phyloP scores from a whole-genome alignment of 371 early-diverging fungal species.

The Smittium mucronatum region DNA sequence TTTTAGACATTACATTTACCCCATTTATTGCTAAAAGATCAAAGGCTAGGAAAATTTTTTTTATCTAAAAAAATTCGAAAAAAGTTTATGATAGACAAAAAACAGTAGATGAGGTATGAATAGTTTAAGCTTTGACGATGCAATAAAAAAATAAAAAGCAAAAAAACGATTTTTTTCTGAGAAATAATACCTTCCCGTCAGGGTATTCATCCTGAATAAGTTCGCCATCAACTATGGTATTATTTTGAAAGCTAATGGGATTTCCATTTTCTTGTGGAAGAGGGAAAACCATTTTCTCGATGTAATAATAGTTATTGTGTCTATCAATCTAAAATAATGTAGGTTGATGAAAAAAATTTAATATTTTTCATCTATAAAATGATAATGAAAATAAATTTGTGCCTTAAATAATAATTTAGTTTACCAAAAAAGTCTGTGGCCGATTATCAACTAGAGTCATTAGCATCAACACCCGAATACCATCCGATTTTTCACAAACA shows the following conservation, averaged over 20 bases:
- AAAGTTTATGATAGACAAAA: background rate
- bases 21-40: conserved; percentile 57
- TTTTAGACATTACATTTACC: conserved; percentile 36
- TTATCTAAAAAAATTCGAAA: background rate
- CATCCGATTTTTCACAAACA: conserved; percentile 98
- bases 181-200: conserved; percentile 27
- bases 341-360: background rate
- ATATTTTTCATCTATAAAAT: background rate
- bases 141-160: background rate
- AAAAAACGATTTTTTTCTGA: conserved; percentile 7
- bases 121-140: too few species aligned
- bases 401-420: background rate
- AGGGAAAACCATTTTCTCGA: conserved; percentile 46
- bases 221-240: conserved; percentile 86
- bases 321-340: conserved; percentile 56
- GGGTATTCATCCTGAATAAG: conserved; percentile 68
- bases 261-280: background rate
- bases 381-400: background rate
- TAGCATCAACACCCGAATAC: conserved; percentile 75
- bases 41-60: conserved; percentile 38
- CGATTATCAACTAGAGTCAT: conserved; percentile 31
- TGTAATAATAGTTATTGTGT: conserved; percentile 61
- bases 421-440: conserved; percentile 9
- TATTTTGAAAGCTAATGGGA: conserved; percentile 41
- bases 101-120: background rate